phyloP scores from a whole-genome alignment of 352 stramenopile genomes.

The Phytopythium mirpurense region DNA sequence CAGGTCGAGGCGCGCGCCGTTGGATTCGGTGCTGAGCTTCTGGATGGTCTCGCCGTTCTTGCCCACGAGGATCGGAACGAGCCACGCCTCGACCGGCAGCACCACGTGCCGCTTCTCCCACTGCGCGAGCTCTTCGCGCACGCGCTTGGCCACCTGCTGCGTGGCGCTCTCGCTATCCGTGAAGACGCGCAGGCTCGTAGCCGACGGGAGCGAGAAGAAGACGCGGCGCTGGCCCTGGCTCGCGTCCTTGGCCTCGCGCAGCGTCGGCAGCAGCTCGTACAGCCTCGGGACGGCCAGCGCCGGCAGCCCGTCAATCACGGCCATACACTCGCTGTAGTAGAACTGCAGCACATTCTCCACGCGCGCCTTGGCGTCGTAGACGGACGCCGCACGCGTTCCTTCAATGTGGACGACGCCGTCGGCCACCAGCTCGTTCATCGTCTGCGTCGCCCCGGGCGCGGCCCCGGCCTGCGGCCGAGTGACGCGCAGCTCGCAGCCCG shows the following conservation, averaged over 20 bases:
- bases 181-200: constrained; percentile 60
- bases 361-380: constrained; percentile 65
- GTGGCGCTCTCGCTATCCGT: constrained; percentile 53
- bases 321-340: constrained; percentile 61
- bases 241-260: constrained; percentile 35
- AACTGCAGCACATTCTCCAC: constrained; percentile 79
- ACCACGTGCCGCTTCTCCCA: constrained; percentile 74
- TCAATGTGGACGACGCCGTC: constrained; percentile 58
- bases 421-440: constrained; percentile 13
- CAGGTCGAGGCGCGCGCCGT: constrained; percentile 51
- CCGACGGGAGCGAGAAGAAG: constrained; percentile 50
- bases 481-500: constrained; percentile 66
- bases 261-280: constrained; percentile 54
- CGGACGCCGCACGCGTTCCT: constrained; percentile 49
- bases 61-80: constrained; percentile 64
- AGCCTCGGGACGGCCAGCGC: constrained; percentile 43
- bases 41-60: constrained; percentile 80
- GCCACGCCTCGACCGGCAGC: constrained; percentile 49
- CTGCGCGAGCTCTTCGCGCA: constrained; percentile 41
- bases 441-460: constrained; percentile 6
- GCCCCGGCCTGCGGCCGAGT: constrained; percentile 19
- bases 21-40: constrained; percentile 55
- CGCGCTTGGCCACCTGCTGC: constrained; percentile 29
- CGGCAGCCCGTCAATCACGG: constrained; percentile 41
- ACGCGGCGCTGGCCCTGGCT: constrained; percentile 17